Percentiles rank a stretch among this genome's conserved stretches.
These are phyloP conservation scores for Senecio squalidus DNA, from an alignment of 140 eudicot genomes.

Conservation along the genomic window DNA sequence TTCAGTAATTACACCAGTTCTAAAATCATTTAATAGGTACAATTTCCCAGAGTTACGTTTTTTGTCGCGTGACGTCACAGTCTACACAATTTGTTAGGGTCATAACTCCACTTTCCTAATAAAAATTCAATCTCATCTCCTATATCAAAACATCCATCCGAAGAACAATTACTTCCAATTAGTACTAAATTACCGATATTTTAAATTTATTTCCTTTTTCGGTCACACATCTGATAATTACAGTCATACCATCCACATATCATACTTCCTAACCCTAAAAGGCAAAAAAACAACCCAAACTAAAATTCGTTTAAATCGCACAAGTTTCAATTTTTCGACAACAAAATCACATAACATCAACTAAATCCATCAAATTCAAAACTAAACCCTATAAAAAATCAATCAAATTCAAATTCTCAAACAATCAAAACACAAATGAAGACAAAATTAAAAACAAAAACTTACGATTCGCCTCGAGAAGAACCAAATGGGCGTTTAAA, in stretches of 20 bases:
- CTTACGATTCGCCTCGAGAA: constrained; percentile 92
- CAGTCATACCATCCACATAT: no score
- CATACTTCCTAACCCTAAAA: constrained; percentile 33
- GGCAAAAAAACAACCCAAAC: constrained; percentile 2
- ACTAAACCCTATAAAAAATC: constrained; percentile 26
- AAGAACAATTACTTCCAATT: no score
- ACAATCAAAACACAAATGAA: not conserved
- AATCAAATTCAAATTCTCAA: constrained; percentile 11
- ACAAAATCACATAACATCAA: not conserved
- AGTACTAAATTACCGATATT: no score
- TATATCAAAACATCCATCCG: no score
- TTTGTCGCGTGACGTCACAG: not conserved
- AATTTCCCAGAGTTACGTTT: constrained; percentile 2
- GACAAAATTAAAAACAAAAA: not conserved
- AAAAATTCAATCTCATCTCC: no score
- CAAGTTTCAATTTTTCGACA: not conserved
- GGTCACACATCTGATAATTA: no score
- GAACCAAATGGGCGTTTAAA: constrained; percentile 82
- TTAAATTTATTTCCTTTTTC: no score
- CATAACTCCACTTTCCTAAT: constrained; percentile 2
- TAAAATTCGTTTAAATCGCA: constrained; percentile 5
- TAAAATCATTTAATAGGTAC: not conserved
- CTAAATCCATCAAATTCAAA: constrained; percentile 20
- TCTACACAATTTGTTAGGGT: not conserved
- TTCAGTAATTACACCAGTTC: not conserved